A percentile compares a stretch with the other conserved stretches of the same genome.
phyloP scores from a whole-genome alignment of 2,329 filamentous ascomycete species.

The Pyricularia sp. region DNA sequence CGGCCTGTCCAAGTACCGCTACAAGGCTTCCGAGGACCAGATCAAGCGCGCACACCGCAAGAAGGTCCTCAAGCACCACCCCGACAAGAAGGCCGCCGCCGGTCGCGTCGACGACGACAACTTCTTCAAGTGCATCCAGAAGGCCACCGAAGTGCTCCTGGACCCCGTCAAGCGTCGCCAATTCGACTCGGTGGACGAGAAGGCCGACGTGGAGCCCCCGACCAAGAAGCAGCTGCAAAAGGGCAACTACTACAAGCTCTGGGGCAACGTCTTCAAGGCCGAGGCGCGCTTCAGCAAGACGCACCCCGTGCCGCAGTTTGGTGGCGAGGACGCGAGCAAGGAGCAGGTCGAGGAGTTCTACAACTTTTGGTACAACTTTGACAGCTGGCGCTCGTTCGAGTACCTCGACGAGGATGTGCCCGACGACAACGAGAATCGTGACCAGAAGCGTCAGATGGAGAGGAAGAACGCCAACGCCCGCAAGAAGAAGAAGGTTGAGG shows the following conservation, averaged over 20 bases:
- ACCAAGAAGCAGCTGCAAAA: slow-evolving; percentile 80
- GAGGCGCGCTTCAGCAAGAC: slow-evolving; percentile 87
- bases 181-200: slow-evolving; percentile 93
- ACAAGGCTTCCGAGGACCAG: slow-evolving; percentile 87
- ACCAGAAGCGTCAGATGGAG: slow-evolving; percentile 97
- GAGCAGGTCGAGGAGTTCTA: slow-evolving; percentile 92
- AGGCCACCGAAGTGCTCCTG: slow-evolving; percentile 83
- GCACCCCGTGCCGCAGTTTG: slow-evolving; percentile 79
- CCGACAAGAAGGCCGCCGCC: slow-evolving; percentile 92
- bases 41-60: slow-evolving; percentile 98
- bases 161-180: slow-evolving; percentile 89
- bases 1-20: slow-evolving; percentile 83
- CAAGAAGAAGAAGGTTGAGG: slow-evolving; percentile 99
- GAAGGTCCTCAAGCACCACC: slow-evolving; percentile 98
- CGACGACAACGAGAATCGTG: slow-evolving; percentile 96
- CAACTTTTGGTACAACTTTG: slow-evolving; percentile 99
- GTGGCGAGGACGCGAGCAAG: slow-evolving; percentile 70
- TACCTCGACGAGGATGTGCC: slow-evolving; percentile 98
- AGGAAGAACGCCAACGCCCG: slow-evolving; percentile 95
- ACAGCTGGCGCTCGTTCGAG: slow-evolving; percentile 95
- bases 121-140: slow-evolving; percentile 99
- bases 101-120: slow-evolving; percentile 84
- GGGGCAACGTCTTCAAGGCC: slow-evolving; percentile 78
- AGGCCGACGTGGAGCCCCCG: slow-evolving; percentile 82
- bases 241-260: slow-evolving; percentile 90